phyloP scores from a whole-genome alignment of 768 basidiomycete species.

The Amanita fuliginea region DNA sequence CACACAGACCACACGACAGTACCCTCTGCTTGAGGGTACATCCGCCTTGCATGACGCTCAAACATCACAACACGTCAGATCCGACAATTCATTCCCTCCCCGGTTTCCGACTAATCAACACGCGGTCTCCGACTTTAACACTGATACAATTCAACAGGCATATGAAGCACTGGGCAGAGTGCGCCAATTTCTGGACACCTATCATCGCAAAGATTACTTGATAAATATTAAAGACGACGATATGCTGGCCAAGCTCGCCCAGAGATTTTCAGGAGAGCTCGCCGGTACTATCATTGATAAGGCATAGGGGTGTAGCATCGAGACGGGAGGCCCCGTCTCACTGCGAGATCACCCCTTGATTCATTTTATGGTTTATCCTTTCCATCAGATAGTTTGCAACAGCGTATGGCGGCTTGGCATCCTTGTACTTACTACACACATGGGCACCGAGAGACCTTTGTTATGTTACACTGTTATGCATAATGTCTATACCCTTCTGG shows the following conservation, averaged over 20 bases:
- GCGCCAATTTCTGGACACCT: constrained; percentile 1
- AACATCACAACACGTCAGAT: not conserved
- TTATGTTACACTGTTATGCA: constrained; percentile 4
- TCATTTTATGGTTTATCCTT: not conserved
- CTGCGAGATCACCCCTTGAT: not conserved
- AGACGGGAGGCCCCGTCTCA: not conserved
- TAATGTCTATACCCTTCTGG: constrained; percentile 4
- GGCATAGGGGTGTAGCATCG: not conserved
- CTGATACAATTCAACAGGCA: constrained; percentile 2
- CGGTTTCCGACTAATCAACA: not conserved
- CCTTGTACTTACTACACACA: constrained; percentile 3
- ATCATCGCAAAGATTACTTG: constrained; percentile 3
- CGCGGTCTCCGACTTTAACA: not conserved
- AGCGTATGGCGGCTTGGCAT: constrained; percentile 1
- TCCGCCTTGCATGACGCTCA: not conserved
- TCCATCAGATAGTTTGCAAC: not conserved
- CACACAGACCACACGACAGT: not conserved
- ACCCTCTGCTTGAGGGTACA: not conserved
- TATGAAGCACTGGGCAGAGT: not conserved
- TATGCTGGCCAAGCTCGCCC: not conserved
- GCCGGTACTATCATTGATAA: constrained; percentile 6
- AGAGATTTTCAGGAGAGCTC: constrained; percentile 1
- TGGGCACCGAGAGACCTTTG: not conserved
- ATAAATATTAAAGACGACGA: not conserved
- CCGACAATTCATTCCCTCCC: not conserved